Conservation (phyloP, 371 early-diverging fungal genomes). For the Batkoa obscura region DNA sequence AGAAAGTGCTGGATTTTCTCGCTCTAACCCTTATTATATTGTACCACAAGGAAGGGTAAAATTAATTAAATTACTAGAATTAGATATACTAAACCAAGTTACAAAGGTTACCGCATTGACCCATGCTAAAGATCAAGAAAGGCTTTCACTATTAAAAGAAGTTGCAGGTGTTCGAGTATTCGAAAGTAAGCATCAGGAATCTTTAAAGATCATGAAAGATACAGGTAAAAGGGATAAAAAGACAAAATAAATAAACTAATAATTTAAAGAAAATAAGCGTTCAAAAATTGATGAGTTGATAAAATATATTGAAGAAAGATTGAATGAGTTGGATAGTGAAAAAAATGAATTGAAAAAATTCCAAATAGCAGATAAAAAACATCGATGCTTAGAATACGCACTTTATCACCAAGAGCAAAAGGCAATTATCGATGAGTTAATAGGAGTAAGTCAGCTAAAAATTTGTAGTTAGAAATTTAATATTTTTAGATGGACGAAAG, state of each 20-base stretch:
- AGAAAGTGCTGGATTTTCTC: slow-evolving; percentile 95
- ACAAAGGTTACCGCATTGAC: slow-evolving; percentile 70
- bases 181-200: slow-evolving; percentile 83
- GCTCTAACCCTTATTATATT: slow-evolving; percentile 96
- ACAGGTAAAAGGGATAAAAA: slow-evolving; percentile 32
- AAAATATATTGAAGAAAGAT: slow-evolving; percentile 69
- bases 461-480: background rate
- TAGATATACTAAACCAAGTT: background rate
- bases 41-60: slow-evolving; percentile 97
- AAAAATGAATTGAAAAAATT: slow-evolving; percentile 78
- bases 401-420: slow-evolving; percentile 60
- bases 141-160: slow-evolving; percentile 85
- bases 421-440: background rate
- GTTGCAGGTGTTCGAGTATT: slow-evolving; percentile 97
- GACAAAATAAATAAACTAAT: background rate
- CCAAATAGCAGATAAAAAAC: slow-evolving; percentile 67
- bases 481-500: slow-evolving; percentile 24
- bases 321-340: slow-evolving; percentile 80
- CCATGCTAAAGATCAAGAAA: slow-evolving; percentile 79
- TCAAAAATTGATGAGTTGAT: slow-evolving; percentile 80
- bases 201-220: slow-evolving; percentile 82
- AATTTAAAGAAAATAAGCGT: slow-evolving; percentile 49
- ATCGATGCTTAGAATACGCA: slow-evolving; percentile 78
- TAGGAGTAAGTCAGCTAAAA: background rate
- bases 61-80: background rate